Evolutionary conservation across 2,329 filamentous ascomycete genomes (phyloP).

Genomic region (Raffaelea deltoideospora): DNA sequence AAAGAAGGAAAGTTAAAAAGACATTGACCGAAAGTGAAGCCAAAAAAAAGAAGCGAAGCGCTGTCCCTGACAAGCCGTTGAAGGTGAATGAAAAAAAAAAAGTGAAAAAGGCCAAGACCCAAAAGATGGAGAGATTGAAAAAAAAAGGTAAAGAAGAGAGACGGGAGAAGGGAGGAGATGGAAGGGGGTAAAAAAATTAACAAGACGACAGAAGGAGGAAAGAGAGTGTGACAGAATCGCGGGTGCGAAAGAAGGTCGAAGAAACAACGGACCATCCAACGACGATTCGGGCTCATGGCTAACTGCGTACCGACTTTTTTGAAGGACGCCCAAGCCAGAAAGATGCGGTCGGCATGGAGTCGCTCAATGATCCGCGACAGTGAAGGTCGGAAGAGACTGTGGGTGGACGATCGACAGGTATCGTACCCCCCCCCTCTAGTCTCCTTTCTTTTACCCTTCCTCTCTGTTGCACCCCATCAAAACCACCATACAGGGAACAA

Average conservation of each 20-base stretch:
- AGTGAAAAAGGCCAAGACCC: constrained; percentile 2
- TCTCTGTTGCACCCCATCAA: too few species aligned
- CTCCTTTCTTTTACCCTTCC: too few species aligned
- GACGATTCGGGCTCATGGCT: too few species aligned
- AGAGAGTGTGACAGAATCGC: not conserved
- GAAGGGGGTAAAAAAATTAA: constrained; percentile 2
- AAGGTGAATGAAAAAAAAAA: too few species aligned
- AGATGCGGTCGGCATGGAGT: not conserved
- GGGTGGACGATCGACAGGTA: not conserved
- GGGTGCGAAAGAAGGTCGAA: too few species aligned
- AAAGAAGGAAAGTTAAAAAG: constrained; percentile 1
- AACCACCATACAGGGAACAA: too few species aligned
- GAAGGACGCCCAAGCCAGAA: too few species aligned
- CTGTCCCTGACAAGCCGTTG: constrained; percentile 3
- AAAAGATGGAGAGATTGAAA: not conserved
- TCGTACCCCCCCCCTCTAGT: too few species aligned
- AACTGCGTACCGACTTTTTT: too few species aligned
- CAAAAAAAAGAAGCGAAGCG: not conserved
- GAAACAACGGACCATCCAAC: too few species aligned
- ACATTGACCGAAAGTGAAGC: not conserved
- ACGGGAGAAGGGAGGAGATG: not conserved
- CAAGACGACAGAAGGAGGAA: constrained; percentile 1
- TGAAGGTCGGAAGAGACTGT: constrained; percentile 1
- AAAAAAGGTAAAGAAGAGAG: constrained; percentile 3
- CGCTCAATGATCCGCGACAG: constrained; percentile 4